Percentiles rank a stretch among this genome's conserved stretches.
Conservation (phyloP, 164 flowering plant species). For the Santalum album region DNA sequence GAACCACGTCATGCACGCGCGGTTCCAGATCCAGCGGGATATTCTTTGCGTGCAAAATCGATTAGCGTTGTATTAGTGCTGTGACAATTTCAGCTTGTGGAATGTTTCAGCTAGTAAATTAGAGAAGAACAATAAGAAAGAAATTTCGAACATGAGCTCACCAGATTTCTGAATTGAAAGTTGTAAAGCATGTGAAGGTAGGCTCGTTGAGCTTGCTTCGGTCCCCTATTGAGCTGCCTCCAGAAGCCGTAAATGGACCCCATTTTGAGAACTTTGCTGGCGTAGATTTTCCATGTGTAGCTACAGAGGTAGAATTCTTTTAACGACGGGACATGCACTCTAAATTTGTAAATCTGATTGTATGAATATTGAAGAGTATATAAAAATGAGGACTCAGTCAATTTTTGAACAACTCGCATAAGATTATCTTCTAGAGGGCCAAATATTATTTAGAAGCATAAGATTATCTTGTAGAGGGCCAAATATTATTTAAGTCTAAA, state of each 20-base stretch:
- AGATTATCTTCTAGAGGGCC: no score
- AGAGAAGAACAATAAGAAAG: background rate
- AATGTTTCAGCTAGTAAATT: no score
- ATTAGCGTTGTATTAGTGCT: no score
- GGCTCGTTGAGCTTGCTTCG: conserved; percentile 69
- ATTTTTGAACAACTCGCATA: no score
- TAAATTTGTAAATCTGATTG: background rate
- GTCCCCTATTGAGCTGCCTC: conserved; percentile 67
- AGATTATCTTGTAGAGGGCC: no score
- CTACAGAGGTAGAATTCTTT: conserved; percentile 27
- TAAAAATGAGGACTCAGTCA: no score
- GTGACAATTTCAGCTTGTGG: no score
- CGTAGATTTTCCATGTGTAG: conserved; percentile 99
- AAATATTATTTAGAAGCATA: no score
- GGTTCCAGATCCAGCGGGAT: conserved; percentile 16
- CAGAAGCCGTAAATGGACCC: conserved; percentile 76
- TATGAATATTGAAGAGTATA: no score
- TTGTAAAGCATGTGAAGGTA: conserved; percentile 74
- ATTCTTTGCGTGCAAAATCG: no score
- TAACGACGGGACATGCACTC: background rate
- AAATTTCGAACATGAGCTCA: conserved; percentile 17
- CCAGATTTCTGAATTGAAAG: conserved; percentile 71
- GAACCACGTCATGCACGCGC: conserved; percentile 10
- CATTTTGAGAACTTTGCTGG: conserved; percentile 79
- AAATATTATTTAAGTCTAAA: no score